These are phyloP conservation scores for Lycium barbarum DNA, from an alignment of 257 asterid species.

Conservation along the genomic window DNA sequence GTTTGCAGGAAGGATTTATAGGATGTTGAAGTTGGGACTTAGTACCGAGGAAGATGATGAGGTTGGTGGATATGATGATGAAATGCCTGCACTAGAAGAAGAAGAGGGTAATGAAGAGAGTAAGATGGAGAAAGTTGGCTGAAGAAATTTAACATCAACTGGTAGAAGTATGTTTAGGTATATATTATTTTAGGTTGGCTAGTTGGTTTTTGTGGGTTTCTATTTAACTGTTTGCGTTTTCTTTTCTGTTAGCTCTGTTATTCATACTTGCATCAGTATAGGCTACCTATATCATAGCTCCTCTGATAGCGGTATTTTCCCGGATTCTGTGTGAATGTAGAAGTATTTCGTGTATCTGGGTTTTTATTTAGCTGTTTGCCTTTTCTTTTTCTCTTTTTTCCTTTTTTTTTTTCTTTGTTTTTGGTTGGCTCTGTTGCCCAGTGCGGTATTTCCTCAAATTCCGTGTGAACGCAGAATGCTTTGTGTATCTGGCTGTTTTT, in stretches of 20 bases:
- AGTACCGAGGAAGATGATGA: slow-evolving; percentile 27
- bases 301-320: too few relatives aligned
- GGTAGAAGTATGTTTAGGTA: background rate
- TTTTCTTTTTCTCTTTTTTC: too few relatives aligned
- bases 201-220: background rate
- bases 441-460: too few relatives aligned
- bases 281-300: background rate
- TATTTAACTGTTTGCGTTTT: too few relatives aligned
- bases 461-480: background rate
- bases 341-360: too few relatives aligned
- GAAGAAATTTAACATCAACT: background rate
- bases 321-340: too few relatives aligned
- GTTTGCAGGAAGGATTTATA: slow-evolving; percentile 29
- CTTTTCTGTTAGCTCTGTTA: background rate
- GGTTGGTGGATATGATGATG: slow-evolving; percentile 1
- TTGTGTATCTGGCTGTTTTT: background rate
- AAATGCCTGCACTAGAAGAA: slow-evolving; percentile 34
- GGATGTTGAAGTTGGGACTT: slow-evolving; percentile 38
- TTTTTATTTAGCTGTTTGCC: too few relatives aligned
- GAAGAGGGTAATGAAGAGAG: slow-evolving; percentile 22
- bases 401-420: too few relatives aligned
- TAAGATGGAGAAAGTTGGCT: slow-evolving; percentile 25
- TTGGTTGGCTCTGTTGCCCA: too few relatives aligned
- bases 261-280: background rate
- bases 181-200: background rate